Evolutionary conservation across 768 basidiomycete genomes (phyloP).

Genomic region (Amanita thiersii): DNA sequence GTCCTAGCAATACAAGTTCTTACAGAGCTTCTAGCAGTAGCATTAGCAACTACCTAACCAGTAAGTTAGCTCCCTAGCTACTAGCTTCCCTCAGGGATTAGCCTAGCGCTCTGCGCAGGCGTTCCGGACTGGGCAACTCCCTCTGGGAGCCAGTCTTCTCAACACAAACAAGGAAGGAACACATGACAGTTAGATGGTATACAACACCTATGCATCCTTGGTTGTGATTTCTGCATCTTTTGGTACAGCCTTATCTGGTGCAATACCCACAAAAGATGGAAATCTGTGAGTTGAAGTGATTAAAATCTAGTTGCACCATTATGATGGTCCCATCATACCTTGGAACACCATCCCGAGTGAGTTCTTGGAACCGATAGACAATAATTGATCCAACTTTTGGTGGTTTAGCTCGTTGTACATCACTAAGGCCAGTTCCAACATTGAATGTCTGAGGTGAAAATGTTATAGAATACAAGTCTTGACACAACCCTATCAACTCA

Average conservation of each 20-base stretch:
- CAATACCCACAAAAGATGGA: constrained; percentile 45
- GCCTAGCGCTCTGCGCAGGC: too few species aligned
- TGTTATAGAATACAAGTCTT: not conserved
- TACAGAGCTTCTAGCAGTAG: too few species aligned
- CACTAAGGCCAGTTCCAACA: constrained; percentile 46
- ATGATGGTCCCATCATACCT: constrained; percentile 23
- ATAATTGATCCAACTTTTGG: constrained; percentile 49
- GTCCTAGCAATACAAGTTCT: too few species aligned
- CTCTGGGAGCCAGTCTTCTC: too few species aligned
- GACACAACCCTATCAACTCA: constrained; percentile 12
- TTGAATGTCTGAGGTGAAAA: constrained; percentile 36
- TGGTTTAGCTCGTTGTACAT: constrained; percentile 45
- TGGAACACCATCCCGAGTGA: constrained; percentile 50
- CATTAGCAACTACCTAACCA: too few species aligned
- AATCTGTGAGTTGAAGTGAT: constrained; percentile 26
- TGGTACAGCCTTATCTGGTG: constrained; percentile 41
- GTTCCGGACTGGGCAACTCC: too few species aligned
- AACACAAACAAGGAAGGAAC: too few species aligned
- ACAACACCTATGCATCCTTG: not conserved
- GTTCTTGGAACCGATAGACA: constrained; percentile 51
- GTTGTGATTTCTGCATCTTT: constrained; percentile 47
- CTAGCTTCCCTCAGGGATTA: too few species aligned
- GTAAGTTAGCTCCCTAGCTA: too few species aligned
- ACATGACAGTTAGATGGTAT: too few species aligned
- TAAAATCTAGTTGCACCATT: not conserved